Conservation (phyloP, 2,329 filamentous ascomycete genomes). For the Plectosphaerella cucumerina region DNA sequence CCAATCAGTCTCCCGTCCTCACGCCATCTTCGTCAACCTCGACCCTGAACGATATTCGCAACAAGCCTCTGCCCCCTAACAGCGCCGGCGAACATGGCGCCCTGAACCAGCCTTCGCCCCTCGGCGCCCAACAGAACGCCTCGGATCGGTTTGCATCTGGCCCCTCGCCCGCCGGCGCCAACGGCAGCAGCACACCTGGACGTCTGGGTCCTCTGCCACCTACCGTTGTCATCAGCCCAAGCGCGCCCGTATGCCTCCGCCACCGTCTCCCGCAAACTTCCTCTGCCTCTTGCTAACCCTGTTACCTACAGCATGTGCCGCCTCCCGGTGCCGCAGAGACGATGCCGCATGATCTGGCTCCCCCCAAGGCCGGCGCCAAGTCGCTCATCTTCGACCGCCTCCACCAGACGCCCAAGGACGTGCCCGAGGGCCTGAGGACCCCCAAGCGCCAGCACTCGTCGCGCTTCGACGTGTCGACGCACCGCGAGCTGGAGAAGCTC, state of each 20-base stretch:
- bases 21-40: slow-evolving; percentile 90
- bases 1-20: slow-evolving; percentile 56
- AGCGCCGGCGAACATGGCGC: slow-evolving; percentile 41
- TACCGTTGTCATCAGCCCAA: slow-evolving; percentile 91
- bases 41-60: slow-evolving; percentile 78
- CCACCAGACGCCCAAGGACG: slow-evolving; percentile 92
- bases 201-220: slow-evolving; percentile 67
- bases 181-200: slow-evolving; percentile 55
- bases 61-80: slow-evolving; percentile 68
- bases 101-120: slow-evolving; percentile 34
- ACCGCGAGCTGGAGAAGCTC: slow-evolving; percentile 93
- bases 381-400: slow-evolving; percentile 83
- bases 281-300: slow-evolving; percentile 1
- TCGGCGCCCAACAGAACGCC: slow-evolving; percentile 26
- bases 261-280: not conserved
- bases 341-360: slow-evolving; percentile 95
- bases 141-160: slow-evolving; percentile 39
- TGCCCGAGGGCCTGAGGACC: slow-evolving; percentile 90
- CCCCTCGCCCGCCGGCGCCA: slow-evolving; percentile 28
- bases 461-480: slow-evolving; percentile 94
- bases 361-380: slow-evolving; percentile 88
- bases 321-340: slow-evolving; percentile 92
- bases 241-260: slow-evolving; percentile 69
- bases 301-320: slow-evolving; percentile 69
- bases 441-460: slow-evolving; percentile 97